phyloP scores from a whole-genome alignment of 1,139 yeast species.

The Hanseniaspora sp. region DNA sequence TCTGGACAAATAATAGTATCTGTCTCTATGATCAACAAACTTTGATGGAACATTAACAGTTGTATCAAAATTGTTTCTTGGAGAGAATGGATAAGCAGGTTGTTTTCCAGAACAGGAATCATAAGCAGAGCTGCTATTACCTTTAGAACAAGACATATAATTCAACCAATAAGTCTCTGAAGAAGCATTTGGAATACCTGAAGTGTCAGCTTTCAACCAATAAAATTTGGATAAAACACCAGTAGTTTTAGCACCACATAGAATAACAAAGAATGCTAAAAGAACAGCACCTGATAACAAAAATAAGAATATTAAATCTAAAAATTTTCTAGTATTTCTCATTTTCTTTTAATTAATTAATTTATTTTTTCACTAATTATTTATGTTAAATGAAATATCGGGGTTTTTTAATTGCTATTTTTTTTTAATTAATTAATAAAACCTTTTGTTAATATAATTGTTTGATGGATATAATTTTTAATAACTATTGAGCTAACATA shows the following conservation, averaged over 20 bases:
- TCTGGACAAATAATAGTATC: constrained; percentile 54
- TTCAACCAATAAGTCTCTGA: constrained; percentile 57
- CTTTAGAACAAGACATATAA: constrained; percentile 50
- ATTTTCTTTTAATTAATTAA: background rate
- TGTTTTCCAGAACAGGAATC: constrained; percentile 35
- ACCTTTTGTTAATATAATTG: no score
- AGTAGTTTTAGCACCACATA: constrained; percentile 47
- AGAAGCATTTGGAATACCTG: constrained; percentile 41
- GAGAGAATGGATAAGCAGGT: constrained; percentile 62
- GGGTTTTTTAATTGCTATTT: no score
- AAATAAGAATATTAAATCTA: constrained; percentile 20
- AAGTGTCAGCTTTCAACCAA: constrained; percentile 62
- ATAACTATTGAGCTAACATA: no score
- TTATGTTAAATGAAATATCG: no score
- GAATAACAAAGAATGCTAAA: constrained; percentile 48
- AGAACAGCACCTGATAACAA: constrained; percentile 34
- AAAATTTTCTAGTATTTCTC: constrained; percentile 5
- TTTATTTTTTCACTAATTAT: no score
- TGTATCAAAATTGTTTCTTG: constrained; percentile 44
- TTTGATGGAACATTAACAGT: constrained; percentile 37
- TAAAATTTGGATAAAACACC: constrained; percentile 48
- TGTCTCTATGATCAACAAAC: constrained; percentile 37
- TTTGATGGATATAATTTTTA: no score
- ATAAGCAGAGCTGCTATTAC: constrained; percentile 25
- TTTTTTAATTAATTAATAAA: no score